Evolutionary conservation across 1,284 basidiomycete genomes (phyloP).

Genomic region (Rhodotorula glutinis): DNA sequence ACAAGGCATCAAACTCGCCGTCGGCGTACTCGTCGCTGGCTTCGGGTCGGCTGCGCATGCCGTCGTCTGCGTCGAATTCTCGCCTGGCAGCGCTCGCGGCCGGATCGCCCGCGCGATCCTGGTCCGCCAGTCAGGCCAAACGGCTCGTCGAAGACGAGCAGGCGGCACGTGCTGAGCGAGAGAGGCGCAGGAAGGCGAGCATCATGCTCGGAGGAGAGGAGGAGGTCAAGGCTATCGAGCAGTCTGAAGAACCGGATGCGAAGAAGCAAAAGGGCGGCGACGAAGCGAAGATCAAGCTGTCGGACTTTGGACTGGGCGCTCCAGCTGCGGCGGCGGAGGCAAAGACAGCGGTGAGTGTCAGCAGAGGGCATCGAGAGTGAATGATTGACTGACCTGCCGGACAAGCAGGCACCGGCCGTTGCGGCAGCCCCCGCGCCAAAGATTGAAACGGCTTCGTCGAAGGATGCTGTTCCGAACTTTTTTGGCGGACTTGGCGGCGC

Average conservation of each 20-base stretch:
- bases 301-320: conserved; percentile 11
- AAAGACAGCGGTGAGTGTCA: background rate
- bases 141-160: conserved; percentile 25
- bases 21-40: conserved; percentile 18
- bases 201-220: conserved; percentile 23
- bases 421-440: background rate
- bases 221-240: conserved; percentile 2
- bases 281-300: conserved; percentile 28
- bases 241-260: background rate
- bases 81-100: background rate
- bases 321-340: background rate
- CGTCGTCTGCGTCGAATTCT: background rate
- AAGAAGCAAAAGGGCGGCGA: background rate
- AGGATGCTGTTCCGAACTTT: conserved; percentile 1
- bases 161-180: conserved; percentile 21
- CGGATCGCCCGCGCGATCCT: conserved; percentile 11
- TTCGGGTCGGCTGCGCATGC: conserved; percentile 26
- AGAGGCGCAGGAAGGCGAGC: conserved; percentile 23
- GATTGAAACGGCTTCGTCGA: background rate
- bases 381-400: too few species aligned
- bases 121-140: conserved; percentile 21
- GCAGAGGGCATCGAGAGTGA: too few species aligned
- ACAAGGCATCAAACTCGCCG: conserved; percentile 6
- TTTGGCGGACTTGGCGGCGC: background rate
- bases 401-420: too few species aligned